A percentile compares a stretch with the other conserved stretches of the same genome.
These are phyloP conservation scores for Dillenia turbinata DNA, from an alignment of 164 flowering plant genomes.

Conservation along the genomic window DNA sequence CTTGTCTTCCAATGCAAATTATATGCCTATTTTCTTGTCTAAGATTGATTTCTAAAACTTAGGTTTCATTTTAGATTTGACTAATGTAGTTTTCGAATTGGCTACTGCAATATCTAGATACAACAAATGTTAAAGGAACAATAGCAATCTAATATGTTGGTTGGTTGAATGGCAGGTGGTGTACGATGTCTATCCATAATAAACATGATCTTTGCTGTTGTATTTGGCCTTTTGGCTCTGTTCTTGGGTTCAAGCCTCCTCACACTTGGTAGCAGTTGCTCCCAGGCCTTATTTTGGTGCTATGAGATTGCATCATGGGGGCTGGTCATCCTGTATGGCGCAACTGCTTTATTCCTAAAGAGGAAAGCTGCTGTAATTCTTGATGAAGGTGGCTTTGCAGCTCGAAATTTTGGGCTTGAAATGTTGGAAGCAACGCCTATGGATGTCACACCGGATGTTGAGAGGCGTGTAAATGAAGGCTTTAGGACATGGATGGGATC, in stretches of 20 bases:
- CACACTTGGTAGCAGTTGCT: conserved; percentile 78
- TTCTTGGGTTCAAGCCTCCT: conserved; percentile 86
- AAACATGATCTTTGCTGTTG: conserved; percentile 63
- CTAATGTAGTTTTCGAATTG: too few species aligned
- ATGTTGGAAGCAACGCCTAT: conserved; percentile 70
- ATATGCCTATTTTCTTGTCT: too few species aligned
- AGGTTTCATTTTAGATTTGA: too few species aligned
- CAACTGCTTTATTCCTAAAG: conserved; percentile 69
- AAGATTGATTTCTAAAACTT: too few species aligned
- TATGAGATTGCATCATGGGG: conserved; percentile 85
- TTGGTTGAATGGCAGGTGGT: conserved; percentile 47
- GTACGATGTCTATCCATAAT: conserved; percentile 86
- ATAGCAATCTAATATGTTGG: too few species aligned
- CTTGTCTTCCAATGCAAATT: too few species aligned
- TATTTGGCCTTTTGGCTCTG: conserved; percentile 76
- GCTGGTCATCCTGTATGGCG: conserved; percentile 66
- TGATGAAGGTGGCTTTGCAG: conserved; percentile 54
- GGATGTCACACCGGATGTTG: conserved; percentile 72
- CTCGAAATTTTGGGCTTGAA: conserved; percentile 68
- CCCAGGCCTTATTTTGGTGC: conserved; percentile 89
- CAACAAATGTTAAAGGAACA: too few species aligned
- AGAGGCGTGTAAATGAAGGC: conserved; percentile 84
- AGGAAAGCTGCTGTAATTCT: conserved; percentile 76
- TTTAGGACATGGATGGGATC: conserved; percentile 97
- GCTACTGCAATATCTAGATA: too few species aligned